Evolutionary conservation across 768 basidiomycete genomes (phyloP).

Genomic region (Tulasnella sp.): DNA sequence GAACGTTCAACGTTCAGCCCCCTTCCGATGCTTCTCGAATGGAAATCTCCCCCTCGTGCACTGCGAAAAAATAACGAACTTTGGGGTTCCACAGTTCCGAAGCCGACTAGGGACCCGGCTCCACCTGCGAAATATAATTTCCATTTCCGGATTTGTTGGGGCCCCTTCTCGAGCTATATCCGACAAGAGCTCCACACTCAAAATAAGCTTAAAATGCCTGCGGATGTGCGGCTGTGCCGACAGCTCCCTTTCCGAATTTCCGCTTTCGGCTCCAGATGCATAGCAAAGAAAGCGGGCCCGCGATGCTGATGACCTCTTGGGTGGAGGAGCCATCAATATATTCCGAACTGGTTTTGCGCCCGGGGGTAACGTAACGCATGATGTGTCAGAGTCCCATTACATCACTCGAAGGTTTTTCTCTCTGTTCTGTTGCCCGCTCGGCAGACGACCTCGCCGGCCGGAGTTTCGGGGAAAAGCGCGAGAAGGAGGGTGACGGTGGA

Average conservation of each 20-base stretch:
- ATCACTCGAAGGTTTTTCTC: background rate
- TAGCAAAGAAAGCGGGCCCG: background rate
- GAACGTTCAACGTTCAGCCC: no score
- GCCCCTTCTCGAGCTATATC: background rate
- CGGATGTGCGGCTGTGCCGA: background rate
- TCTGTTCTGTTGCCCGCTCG: background rate
- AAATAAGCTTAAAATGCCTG: conserved; percentile 1
- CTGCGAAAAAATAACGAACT: no score
- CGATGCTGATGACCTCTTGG: background rate
- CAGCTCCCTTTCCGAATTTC: background rate
- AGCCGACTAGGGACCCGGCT: background rate
- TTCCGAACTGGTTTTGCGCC: background rate
- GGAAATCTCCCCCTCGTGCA: no score
- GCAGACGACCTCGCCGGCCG: background rate
- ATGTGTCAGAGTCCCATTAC: background rate
- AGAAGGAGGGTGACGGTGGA: background rate
- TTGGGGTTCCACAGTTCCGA: no score
- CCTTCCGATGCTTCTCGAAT: no score
- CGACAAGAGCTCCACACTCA: background rate
- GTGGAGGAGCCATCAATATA: background rate
- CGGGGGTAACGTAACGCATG: background rate
- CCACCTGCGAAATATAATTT: background rate
- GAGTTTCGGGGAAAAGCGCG: background rate
- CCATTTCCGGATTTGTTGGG: background rate
- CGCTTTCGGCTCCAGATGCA: background rate